Base-by-base conservation (phyloP, 805 yeast genomes). In the Yarrowia sp. region DNA sequence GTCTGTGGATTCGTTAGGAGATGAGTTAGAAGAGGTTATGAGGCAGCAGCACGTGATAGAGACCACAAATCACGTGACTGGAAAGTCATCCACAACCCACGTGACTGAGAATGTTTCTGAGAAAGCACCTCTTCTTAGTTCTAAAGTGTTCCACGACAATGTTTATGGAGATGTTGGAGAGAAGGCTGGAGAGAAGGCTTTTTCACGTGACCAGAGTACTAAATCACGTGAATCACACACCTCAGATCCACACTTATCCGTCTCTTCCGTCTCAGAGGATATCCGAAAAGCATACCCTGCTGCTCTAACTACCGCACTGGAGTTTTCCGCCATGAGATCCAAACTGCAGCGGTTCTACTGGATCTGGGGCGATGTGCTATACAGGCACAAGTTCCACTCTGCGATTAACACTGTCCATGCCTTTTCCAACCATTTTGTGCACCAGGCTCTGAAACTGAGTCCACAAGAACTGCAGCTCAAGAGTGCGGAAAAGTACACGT, bases 401-500 rank as follows among this genome's bases (percentile, higher is more conserved):
- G 67, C 76, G 24, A 75, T 71, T 48, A 67, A 65, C 12, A 56
- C 67, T 5, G 77, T 77, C 35, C 74, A 76, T 62, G 67, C 66
- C 17, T 74, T 73, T 71, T 77, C 79, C 28, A 76, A 80, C 67
- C 73, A 69, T 64, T 81, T 77, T 67, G 83, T 80, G 32, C 63
- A 74, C 26, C 68, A 68, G 59, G 83, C 81, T 9, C 71, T 81
- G n/a, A 12, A 41, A 16, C n/a, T 43, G 30, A 30, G 12, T 5
- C 49, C 63, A 51, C 68, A 68, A 28, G 40, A 33, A 21, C 52
- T 67, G n/a, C 22, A 43, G 17, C 21, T 40, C 17, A 41, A 36
- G 72, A 67, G 66, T 61, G 65, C 74, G 32, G 81, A 74, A 30
- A 75, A 79, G 21, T 82, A 80, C 67, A 77, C 80, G 12, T 82